phyloP scores from a whole-genome alignment of 1,284 basidiomycete genomes.

The Moniliophthora roreri region DNA sequence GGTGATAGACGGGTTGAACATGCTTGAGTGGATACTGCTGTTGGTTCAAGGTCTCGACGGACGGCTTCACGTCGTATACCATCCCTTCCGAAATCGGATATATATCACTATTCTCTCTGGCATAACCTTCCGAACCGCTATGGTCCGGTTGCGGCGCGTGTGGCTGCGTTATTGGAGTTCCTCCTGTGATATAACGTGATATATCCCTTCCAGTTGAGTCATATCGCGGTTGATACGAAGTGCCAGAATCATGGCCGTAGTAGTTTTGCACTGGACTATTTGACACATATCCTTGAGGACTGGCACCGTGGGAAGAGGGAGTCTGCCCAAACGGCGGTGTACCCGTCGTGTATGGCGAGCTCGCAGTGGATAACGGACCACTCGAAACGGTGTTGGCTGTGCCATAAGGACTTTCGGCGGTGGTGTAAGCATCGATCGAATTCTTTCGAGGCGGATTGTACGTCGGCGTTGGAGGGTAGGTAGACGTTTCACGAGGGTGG shows the following conservation, averaged over 20 bases:
- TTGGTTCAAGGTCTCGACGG: neutral
- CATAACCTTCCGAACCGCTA: too few relatives aligned
- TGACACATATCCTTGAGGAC: neutral
- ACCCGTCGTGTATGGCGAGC: neutral
- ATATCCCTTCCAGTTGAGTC: neutral
- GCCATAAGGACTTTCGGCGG: neutral
- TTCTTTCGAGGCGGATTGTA: neutral
- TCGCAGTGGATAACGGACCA: neutral
- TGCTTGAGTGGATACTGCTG: neutral
- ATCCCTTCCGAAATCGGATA: neutral
- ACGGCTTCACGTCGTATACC: slow-evolving; percentile 2
- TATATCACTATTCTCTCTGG: too few relatives aligned
- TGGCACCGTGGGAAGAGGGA: neutral
- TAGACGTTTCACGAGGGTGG: neutral
- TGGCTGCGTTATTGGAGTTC: too few relatives aligned
- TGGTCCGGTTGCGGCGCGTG: too few relatives aligned
- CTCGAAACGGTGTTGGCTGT: neutral
- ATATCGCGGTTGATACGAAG: neutral
- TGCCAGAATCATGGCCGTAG: neutral
- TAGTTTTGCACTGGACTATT: neutral
- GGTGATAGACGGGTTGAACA: neutral
- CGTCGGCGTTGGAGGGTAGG: neutral
- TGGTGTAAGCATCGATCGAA: neutral
- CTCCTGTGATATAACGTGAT: too few relatives aligned
- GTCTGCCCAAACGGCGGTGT: neutral